A percentile compares a stretch with the other conserved stretches of the same genome.
phyloP scores from a whole-genome alignment of 108 stramenopile species.

The Epithemia pelagica region DNA sequence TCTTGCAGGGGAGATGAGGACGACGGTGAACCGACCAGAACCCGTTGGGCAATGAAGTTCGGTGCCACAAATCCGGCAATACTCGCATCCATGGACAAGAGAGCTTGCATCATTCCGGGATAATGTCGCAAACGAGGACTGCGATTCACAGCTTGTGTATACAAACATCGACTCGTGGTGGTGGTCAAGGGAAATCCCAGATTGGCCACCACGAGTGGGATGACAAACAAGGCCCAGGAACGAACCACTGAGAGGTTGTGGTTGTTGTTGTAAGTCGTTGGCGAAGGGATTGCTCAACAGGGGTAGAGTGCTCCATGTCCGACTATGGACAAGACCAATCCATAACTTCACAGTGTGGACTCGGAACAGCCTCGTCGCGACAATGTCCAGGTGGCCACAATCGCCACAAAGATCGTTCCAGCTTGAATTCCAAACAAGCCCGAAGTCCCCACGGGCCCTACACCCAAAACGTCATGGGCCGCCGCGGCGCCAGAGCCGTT shows the following conservation, averaged over 20 bases:
- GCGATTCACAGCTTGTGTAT: constrained; percentile 42
- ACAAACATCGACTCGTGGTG: constrained; percentile 53
- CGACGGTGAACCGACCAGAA: constrained; percentile 37
- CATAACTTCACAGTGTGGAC: not conserved
- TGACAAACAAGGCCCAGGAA: no score
- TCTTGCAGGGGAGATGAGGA: no score
- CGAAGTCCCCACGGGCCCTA: constrained; percentile 52
- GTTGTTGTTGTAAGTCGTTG: no score
- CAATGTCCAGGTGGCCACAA: constrained; percentile 21
- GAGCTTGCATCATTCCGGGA: constrained; percentile 70
- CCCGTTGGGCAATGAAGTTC: constrained; percentile 45
- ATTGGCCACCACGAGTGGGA: constrained; percentile 37
- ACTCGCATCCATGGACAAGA: constrained; percentile 50
- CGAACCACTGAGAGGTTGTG: no score
- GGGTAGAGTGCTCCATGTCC: constrained; percentile 11
- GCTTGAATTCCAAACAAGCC: constrained; percentile 43
- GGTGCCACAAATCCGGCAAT: constrained; percentile 63
- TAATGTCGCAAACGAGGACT: no score
- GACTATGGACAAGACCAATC: constrained; percentile 1
- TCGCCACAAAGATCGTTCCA: constrained; percentile 41
- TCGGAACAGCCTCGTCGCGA: constrained; percentile 6
- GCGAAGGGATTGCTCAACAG: constrained; percentile 7
- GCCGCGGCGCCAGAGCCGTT: constrained; percentile 64
- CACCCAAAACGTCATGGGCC: constrained; percentile 44
- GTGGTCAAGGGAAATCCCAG: constrained; percentile 54